phyloP scores from a whole-genome alignment of 139 green algal genomes.

The Chlorella vulgaris region DNA sequence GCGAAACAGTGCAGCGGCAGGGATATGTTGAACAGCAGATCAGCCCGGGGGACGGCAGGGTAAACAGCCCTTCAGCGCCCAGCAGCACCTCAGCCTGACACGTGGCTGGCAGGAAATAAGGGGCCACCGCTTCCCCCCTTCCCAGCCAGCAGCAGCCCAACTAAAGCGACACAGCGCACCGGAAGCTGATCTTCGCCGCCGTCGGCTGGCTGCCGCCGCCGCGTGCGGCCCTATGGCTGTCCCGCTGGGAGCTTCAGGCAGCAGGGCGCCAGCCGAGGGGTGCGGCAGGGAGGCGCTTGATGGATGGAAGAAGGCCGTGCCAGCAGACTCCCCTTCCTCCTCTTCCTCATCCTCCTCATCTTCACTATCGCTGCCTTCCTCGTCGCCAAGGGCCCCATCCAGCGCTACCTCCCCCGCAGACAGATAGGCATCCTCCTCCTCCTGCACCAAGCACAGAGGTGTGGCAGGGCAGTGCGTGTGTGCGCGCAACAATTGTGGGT shows the following conservation, averaged over 20 bases:
- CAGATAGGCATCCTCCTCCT: conserved; percentile 2
- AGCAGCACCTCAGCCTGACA: too few relatives aligned
- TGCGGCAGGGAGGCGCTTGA: background rate
- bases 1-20: background rate
- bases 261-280: background rate
- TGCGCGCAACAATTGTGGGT: too few relatives aligned
- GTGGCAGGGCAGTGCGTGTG: too few relatives aligned
- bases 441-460: background rate
- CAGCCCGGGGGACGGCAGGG: too few relatives aligned
- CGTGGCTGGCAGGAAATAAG: too few relatives aligned
- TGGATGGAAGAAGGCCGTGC: background rate
- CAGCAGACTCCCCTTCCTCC: background rate
- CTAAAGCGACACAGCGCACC: background rate
- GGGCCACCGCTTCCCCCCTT: background rate
- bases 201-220: background rate
- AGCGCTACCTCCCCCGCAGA: background rate
- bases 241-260: background rate
- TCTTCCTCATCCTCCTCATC: background rate
- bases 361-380: background rate
- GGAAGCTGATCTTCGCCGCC: background rate
- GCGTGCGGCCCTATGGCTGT: background rate
- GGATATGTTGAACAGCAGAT: too few relatives aligned
- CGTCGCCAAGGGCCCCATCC: background rate
- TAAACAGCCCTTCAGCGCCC: too few relatives aligned
- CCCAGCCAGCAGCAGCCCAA: background rate